phyloP scores from a whole-genome alignment of 208 protist species.

The Trypanosoma mega region DNA sequence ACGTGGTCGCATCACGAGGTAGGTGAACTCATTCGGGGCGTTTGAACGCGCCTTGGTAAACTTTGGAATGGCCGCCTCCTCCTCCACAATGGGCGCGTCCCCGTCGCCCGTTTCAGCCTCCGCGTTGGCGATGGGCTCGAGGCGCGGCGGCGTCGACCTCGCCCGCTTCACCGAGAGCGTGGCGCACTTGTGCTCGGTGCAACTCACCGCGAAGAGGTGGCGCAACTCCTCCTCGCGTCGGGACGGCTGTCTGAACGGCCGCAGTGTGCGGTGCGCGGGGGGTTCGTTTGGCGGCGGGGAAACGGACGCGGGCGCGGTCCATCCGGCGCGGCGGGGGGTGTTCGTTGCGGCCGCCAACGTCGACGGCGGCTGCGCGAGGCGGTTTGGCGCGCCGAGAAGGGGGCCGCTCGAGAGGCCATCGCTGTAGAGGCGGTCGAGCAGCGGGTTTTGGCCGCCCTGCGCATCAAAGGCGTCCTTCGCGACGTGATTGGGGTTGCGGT shows the following conservation, averaged over 20 bases:
- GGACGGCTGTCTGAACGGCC: conserved; percentile 66
- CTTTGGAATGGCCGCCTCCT: conserved; percentile 46
- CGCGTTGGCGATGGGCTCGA: conserved; percentile 26
- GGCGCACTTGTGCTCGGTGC: conserved; percentile 32
- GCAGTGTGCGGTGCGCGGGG: conserved; percentile 34
- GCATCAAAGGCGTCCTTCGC: conserved; percentile 78
- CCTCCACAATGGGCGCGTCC: not conserved
- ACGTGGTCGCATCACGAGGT: conserved; percentile 80
- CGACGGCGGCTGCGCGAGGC: conserved; percentile 32
- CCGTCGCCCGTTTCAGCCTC: not conserved
- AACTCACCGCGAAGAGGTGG: conserved; percentile 33
- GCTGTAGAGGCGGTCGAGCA: conserved; percentile 68
- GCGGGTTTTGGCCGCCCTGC: conserved; percentile 66
- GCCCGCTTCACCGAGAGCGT: conserved; percentile 23
- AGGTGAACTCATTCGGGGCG: conserved; percentile 89
- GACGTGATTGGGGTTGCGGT: conserved; percentile 88
- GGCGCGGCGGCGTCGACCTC: conserved; percentile 24
- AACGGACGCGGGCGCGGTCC: conserved; percentile 9
- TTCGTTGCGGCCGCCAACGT: conserved; percentile 8
- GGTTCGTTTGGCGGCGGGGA: conserved; percentile 1
- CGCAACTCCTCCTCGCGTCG: conserved; percentile 57
- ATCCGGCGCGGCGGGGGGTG: conserved; percentile 6
- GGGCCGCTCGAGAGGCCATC: conserved; percentile 59
- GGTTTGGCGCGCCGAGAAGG: conserved; percentile 69
- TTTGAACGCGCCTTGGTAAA: conserved; percentile 81